These are phyloP conservation scores for Babesia bovis DNA, from an alignment of 169 alveolate genomes.

Conservation along the genomic window DNA sequence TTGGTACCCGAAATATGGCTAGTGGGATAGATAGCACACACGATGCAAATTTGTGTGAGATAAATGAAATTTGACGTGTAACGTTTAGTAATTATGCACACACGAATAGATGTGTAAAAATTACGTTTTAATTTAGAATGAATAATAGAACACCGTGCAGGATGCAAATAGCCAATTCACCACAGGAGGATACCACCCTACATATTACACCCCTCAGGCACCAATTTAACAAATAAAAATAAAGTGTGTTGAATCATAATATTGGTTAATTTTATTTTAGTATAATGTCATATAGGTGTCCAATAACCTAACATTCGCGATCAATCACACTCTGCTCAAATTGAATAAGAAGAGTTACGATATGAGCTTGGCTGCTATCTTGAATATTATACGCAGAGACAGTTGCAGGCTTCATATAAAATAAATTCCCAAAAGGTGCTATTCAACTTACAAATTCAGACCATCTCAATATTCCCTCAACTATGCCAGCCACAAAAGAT, in stretches of 20 bases:
- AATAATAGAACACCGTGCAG: neutral
- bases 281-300: neutral
- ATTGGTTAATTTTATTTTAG: neutral
- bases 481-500: conserved; percentile 64
- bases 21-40: conserved; percentile 14
- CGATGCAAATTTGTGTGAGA: neutral
- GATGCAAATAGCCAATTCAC: neutral
- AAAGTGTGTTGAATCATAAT: too few species aligned
- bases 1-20: neutral
- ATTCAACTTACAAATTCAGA: conserved; percentile 43
- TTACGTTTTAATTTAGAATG: neutral
- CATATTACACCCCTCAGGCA: conserved; percentile 10
- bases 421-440: neutral
- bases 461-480: conserved; percentile 59
- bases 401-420: conserved; percentile 22
- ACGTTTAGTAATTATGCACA: neutral
- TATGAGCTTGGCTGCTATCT: conserved; percentile 14
- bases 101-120: neutral
- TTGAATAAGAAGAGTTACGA: conserved; percentile 46
- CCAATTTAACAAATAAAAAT: neutral
- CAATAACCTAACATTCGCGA: conserved; percentile 4
- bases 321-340: conserved; percentile 17
- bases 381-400: conserved; percentile 62
- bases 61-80: neutral
- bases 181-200: conserved; percentile 34